Conservation (phyloP, 1,139 yeast species). For the Yamadazyma triangularis region DNA sequence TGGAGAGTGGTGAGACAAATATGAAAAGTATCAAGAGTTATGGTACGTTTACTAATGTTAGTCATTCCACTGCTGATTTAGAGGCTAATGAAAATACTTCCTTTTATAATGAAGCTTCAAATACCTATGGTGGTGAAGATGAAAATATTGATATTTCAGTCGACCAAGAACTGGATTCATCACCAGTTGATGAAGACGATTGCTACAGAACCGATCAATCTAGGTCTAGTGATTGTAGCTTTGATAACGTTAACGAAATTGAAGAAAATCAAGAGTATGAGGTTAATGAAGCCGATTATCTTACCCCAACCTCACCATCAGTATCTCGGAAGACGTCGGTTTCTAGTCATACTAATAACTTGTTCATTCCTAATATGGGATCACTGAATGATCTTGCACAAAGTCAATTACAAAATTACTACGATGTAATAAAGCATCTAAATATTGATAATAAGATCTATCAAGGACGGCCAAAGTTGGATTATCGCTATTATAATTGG, state of each 20-base stretch:
- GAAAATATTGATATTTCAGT: conserved; percentile 26
- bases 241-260: no score
- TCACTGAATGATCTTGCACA: conserved; percentile 9
- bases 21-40: conserved; percentile 4
- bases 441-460: conserved; percentile 35
- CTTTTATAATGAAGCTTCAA: no score
- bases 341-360: conserved; percentile 30
- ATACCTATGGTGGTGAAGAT: no score
- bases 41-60: conserved; percentile 4
- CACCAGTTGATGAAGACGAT: conserved; percentile 15
- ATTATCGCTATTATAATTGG: conserved; percentile 42
- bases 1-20: conserved; percentile 11
- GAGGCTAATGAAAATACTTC: neutral
- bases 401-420: conserved; percentile 18
- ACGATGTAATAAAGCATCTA: conserved; percentile 24
- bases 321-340: conserved; percentile 11
- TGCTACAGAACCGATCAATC: conserved; percentile 9
- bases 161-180: conserved; percentile 14
- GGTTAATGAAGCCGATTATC: no score
- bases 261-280: conserved; percentile 4
- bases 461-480: conserved; percentile 41
- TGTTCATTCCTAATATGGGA: conserved; percentile 21
- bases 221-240: neutral
- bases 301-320: conserved; percentile 4
- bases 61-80: neutral